Evolutionary conservation across 108 stramenopile species (phyloP).

Genomic region (Nitzschia sp.): DNA sequence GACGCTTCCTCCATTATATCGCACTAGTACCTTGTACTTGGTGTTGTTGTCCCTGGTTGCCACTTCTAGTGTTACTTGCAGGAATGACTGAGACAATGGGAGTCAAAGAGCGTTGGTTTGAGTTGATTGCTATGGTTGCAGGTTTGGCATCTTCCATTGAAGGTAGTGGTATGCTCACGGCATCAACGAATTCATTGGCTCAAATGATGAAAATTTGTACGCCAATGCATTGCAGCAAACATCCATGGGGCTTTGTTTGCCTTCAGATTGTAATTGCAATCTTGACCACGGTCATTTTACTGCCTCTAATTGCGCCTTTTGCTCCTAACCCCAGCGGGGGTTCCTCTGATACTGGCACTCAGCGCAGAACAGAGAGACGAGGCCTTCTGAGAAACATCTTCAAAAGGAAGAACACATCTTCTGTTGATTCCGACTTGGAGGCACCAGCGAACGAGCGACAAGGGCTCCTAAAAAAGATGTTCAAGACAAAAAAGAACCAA

Average conservation of each 20-base stretch:
- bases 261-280: slow-evolving; percentile 17
- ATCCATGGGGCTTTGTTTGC: slow-evolving; percentile 25
- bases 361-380: no score
- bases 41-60: slow-evolving; percentile 35
- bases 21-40: slow-evolving; percentile 19
- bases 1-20: slow-evolving; percentile 1
- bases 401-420: no score
- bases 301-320: slow-evolving; percentile 5
- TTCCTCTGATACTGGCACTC: no score
- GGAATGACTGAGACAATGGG: slow-evolving; percentile 11
- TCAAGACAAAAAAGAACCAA: no score
- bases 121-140: slow-evolving; percentile 17
- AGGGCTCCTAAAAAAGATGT: no score
- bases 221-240: slow-evolving; percentile 1
- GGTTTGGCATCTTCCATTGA: slow-evolving; percentile 29
- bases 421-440: no score
- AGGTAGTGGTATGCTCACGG: slow-evolving; percentile 26
- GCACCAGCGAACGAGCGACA: no score
- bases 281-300: slow-evolving; percentile 3
- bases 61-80: slow-evolving; percentile 15
- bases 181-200: slow-evolving; percentile 15
- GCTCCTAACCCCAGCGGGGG: neutral
- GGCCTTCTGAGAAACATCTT: no score
- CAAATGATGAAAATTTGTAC: slow-evolving; percentile 5
- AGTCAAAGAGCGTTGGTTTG: slow-evolving; percentile 26